Conservation (phyloP, 805 yeast genomes). For the Naumovozyma castellii region DNA sequence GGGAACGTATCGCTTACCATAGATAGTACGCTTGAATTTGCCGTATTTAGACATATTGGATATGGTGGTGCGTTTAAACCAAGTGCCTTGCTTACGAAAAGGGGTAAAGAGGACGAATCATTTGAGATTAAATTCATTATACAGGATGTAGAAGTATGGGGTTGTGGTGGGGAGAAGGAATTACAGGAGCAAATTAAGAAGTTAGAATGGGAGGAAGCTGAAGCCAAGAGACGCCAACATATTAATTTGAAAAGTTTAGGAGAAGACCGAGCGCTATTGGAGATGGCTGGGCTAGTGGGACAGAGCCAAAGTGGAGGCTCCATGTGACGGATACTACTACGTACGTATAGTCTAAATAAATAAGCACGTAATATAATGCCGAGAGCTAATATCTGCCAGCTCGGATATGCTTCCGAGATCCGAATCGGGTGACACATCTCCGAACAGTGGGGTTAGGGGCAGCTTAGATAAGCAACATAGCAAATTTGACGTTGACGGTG, state of each 20-base stretch:
- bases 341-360: not conserved
- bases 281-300: slow-evolving; percentile 65
- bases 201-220: slow-evolving; percentile 90
- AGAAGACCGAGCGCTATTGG: slow-evolving; percentile 78
- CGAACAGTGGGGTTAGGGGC: not conserved
- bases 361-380: not conserved
- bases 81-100: slow-evolving; percentile 19
- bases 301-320: slow-evolving; percentile 43
- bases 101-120: slow-evolving; percentile 14
- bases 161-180: slow-evolving; percentile 74
- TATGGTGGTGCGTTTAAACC: slow-evolving; percentile 42
- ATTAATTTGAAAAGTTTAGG: slow-evolving; percentile 57
- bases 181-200: slow-evolving; percentile 62
- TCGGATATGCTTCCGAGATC: not conserved
- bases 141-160: slow-evolving; percentile 83
- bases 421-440: not conserved
- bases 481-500: not conserved
- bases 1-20: slow-evolving; percentile 76
- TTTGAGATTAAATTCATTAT: slow-evolving; percentile 66
- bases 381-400: not conserved
- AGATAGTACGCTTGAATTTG: slow-evolving; percentile 73
- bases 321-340: too few species aligned
- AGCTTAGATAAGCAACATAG: not conserved
- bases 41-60: slow-evolving; percentile 62
- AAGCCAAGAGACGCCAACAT: slow-evolving; percentile 67